Evolutionary conservation across 2,329 filamentous ascomycete genomes (phyloP).

Genomic region (Botrytis cinerea): DNA sequence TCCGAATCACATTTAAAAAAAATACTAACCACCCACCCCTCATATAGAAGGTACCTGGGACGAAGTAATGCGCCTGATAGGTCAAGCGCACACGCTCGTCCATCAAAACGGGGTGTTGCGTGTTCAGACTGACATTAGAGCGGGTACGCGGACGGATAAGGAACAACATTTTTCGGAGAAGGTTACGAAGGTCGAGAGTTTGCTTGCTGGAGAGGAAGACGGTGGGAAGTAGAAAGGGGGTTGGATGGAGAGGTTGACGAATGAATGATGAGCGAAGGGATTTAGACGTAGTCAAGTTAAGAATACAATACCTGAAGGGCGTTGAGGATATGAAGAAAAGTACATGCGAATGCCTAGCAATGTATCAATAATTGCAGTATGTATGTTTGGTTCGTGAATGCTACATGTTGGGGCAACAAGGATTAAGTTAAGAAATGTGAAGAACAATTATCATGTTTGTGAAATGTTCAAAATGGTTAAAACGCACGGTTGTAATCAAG

Average conservation of each 20-base stretch:
- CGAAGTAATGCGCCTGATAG: conserved; percentile 78
- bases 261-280: neutral
- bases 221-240: neutral
- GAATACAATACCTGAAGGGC: neutral
- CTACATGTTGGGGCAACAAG: neutral
- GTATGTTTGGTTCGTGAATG: neutral
- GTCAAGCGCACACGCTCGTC: conserved; percentile 79
- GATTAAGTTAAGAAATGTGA: neutral
- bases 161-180: conserved; percentile 40
- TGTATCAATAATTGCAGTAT: neutral
- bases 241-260: neutral
- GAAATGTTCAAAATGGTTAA: neutral
- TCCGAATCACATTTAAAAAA: too few species aligned
- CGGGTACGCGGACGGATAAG: conserved; percentile 59
- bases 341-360: neutral
- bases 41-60: conserved; percentile 84
- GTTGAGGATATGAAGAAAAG: neutral
- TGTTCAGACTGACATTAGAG: conserved; percentile 85
- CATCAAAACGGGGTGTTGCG: conserved; percentile 76
- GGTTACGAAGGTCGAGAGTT: conserved; percentile 39
- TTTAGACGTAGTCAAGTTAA: neutral
- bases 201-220: conserved; percentile 35
- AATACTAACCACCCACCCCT: neutral
- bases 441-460: neutral
- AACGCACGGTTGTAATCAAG: neutral